Percentiles rank a stretch among this genome's conserved stretches.
These are phyloP conservation scores for Pezicula rhizophila DNA, from an alignment of 2,329 filamentous ascomycete species.

Conservation along the genomic window DNA sequence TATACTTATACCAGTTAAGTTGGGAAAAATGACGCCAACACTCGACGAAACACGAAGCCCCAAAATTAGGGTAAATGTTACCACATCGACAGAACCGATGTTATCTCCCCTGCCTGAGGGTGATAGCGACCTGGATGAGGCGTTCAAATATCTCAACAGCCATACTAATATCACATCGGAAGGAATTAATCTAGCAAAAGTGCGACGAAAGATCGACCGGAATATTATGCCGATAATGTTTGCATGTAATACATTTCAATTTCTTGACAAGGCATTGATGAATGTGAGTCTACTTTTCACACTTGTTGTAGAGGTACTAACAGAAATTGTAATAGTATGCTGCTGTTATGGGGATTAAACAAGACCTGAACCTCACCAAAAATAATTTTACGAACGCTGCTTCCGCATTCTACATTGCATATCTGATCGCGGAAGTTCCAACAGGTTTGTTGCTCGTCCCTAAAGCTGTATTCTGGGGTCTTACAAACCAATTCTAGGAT, in stretches of 20 bases:
- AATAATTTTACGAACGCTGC: slow-evolving; percentile 59
- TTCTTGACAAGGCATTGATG: slow-evolving; percentile 57
- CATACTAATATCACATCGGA: slow-evolving; percentile 34
- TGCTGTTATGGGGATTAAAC: slow-evolving; percentile 56
- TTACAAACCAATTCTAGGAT: slow-evolving; percentile 30
- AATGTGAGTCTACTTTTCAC: slow-evolving; percentile 39
- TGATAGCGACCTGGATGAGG: slow-evolving; percentile 33
- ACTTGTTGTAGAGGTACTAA: neutral
- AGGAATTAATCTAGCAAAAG: slow-evolving; percentile 34
- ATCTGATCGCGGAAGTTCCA: slow-evolving; percentile 52
- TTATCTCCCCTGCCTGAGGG: no score
- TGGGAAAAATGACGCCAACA: no score
- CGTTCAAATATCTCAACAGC: slow-evolving; percentile 30
- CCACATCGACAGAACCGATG: no score
- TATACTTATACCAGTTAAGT: no score
- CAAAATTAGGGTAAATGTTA: no score
- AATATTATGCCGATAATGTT: slow-evolving; percentile 58
- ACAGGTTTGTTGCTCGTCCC: slow-evolving; percentile 37
- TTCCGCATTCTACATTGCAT: slow-evolving; percentile 57
- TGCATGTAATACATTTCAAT: slow-evolving; percentile 55
- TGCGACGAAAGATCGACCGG: slow-evolving; percentile 52
- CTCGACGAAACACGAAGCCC: no score
- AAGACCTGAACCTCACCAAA: slow-evolving; percentile 47
- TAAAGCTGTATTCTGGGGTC: neutral
- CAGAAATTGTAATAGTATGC: slow-evolving; percentile 43